Evolutionary conservation across 2,329 filamentous ascomycete species (phyloP), one percentile per base, ranked within the genome.

Genomic region (Botryotinia globosa): DNA sequence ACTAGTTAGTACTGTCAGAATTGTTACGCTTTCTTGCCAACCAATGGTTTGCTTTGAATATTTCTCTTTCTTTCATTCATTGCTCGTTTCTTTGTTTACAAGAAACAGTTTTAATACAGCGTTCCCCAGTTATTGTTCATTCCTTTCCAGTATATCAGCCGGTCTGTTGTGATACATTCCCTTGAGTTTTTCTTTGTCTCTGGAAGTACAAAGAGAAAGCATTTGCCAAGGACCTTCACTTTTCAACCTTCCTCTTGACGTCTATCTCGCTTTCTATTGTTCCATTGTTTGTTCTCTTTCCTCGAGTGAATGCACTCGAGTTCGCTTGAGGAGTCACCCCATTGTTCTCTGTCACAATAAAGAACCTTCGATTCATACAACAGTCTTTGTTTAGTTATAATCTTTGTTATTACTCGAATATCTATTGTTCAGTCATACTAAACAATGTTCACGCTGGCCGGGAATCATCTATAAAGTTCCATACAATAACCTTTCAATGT

Each of bases 401-500:
- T 25, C 18, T 8, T 73, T 67, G 68, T 73, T 75, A 51, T 73
- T 68, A 73, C 69, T 75, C 71, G 61, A 72, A 22, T 69, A 61
- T 61, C 72, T 72, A 63, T 73, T 76, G 69, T 75, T 74, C 74
- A 74, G 72, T 59, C 65, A 64, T 64, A 51, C 68, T 77, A 59
- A 72, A 72, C 20, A 65, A 76, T 75, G 54, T 77, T 73, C 71
- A 75, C 76, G 75, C 76, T 77, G 75, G 74, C 39, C 77, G 58
- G 56, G 68, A 72, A 72, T 72, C 63, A 68, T 59, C 32, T 68
- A 68, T 68, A 68, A 42, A 72, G 37, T 34, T 72, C 42, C 32
- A 74, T 74, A 68, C 62, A 48, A 63, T 64, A 56, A 70, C 37
- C 25, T 67, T 59, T 75, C 14, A 48, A 32, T 34, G 18, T 51